Evolutionary conservation across 352 stramenopile genomes (phyloP).

Genomic region (Phytophthora tentaculata): DNA sequence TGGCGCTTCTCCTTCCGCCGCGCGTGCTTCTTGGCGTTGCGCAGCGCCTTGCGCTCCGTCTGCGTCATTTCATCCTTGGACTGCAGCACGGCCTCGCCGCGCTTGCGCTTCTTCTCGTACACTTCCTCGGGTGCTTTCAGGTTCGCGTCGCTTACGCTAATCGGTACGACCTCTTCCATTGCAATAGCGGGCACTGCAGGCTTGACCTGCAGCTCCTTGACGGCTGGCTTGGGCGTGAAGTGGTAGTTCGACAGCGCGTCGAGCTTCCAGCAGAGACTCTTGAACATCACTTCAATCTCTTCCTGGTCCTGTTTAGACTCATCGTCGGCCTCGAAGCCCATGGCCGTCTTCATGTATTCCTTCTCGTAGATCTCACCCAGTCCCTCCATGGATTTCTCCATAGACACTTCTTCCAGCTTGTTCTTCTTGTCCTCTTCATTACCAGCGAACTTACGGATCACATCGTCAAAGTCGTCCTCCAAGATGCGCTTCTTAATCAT

Average conservation of each 20-base stretch:
- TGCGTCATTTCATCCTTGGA: conserved; percentile 90
- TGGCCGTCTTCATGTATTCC: conserved; percentile 95
- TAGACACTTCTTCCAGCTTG: conserved; percentile 93
- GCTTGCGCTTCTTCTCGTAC: conserved; percentile 90
- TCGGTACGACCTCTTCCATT: conserved; percentile 87
- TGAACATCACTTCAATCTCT: conserved; percentile 95
- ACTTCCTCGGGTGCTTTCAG: conserved; percentile 84
- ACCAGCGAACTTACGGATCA: conserved; percentile 89
- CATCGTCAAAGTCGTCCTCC: conserved; percentile 96
- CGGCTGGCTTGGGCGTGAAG: conserved; percentile 93
- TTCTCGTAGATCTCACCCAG: conserved; percentile 96
- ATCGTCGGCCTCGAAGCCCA: conserved; percentile 93
- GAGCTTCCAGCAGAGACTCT: conserved; percentile 94
- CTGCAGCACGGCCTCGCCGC: conserved; percentile 78
- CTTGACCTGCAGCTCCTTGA: conserved; percentile 91
- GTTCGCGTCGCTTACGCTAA: conserved; percentile 87
- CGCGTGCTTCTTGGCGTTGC: conserved; percentile 91
- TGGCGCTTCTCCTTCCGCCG: conserved; percentile 92
- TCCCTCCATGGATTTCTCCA: conserved; percentile 92
- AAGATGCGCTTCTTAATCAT: conserved; percentile 95
- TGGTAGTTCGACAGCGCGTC: conserved; percentile 97
- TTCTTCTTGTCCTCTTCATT: conserved; percentile 82
- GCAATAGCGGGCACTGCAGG: conserved; percentile 80
- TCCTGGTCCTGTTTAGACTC: conserved; percentile 93
- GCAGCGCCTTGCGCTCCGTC: conserved; percentile 83